These are phyloP conservation scores for Coemansia sp. DNA, from an alignment of 371 early-diverging fungal species.

Conservation along the genomic window DNA sequence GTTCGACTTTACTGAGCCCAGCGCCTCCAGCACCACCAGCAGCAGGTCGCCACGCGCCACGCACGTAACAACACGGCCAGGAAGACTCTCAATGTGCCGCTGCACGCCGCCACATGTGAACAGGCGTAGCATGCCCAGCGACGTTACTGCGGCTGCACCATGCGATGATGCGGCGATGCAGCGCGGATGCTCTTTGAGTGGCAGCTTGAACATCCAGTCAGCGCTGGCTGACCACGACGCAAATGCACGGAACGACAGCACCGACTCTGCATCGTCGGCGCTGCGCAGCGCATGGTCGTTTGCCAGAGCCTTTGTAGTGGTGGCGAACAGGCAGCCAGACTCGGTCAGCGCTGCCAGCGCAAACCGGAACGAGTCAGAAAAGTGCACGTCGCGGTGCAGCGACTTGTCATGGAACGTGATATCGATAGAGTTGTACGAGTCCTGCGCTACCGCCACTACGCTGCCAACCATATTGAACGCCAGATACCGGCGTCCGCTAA, in stretches of 20 bases:
- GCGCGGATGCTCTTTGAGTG: conserved; percentile 63
- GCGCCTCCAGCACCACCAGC: conserved; percentile 57
- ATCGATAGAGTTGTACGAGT: conserved; percentile 69
- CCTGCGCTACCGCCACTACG: conserved; percentile 72
- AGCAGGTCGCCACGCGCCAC: conserved; percentile 58
- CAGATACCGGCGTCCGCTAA: conserved; percentile 67
- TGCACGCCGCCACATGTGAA: conserved; percentile 80
- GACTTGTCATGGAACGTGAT: conserved; percentile 87
- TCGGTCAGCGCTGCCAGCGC: conserved; percentile 70
- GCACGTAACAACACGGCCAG: conserved; percentile 63
- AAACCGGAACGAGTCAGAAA: conserved; percentile 74
- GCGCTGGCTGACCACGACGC: conserved; percentile 68
- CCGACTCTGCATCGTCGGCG: conserved; percentile 25
- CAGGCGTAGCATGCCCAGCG: conserved; percentile 71
- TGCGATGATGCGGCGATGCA: conserved; percentile 73
- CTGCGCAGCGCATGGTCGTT: conserved; percentile 40
- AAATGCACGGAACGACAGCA: conserved; percentile 64
- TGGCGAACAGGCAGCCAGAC: conserved; percentile 77
- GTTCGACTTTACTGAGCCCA: conserved; percentile 32
- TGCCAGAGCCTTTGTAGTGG: conserved; percentile 55
- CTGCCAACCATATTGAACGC: conserved; percentile 82
- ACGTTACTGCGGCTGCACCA: conserved; percentile 74
- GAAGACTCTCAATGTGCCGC: conserved; percentile 64
- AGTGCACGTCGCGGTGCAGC: conserved; percentile 71
- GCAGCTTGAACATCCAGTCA: conserved; percentile 78